These are phyloP conservation scores for Triangularia verruculosa DNA, from an alignment of 2,329 filamentous ascomycete species.

Conservation along the genomic window DNA sequence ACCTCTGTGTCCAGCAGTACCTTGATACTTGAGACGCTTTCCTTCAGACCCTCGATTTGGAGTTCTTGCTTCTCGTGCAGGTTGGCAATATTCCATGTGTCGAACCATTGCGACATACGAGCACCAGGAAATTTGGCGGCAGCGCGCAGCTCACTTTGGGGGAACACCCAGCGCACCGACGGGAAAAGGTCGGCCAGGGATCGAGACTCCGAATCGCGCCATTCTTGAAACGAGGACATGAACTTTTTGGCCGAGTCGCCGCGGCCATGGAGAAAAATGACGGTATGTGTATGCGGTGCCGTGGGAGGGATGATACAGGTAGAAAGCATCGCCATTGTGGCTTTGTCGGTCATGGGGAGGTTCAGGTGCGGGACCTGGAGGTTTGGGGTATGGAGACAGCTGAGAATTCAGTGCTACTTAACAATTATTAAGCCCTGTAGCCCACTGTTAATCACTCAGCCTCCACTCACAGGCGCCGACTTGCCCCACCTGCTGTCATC, in stretches of 20 bases:
- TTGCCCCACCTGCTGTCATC: not conserved
- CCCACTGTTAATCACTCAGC: not conserved
- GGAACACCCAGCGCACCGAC: constrained; percentile 49
- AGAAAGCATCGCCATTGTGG: not conserved
- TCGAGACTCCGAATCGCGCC: constrained; percentile 30
- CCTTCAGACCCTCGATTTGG: constrained; percentile 40
- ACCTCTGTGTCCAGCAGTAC: constrained; percentile 37
- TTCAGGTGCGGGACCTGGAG: too few species aligned
- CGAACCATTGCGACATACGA: constrained; percentile 46
- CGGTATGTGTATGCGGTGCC: constrained; percentile 38
- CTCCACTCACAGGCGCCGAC: not conserved
- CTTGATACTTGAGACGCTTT: constrained; percentile 36
- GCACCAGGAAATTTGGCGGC: constrained; percentile 23
- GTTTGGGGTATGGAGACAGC: too few species aligned
- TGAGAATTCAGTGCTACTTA: too few species aligned
- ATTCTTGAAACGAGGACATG: constrained; percentile 31
- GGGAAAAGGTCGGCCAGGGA: constrained; percentile 42
- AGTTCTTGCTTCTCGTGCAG: constrained; percentile 41
- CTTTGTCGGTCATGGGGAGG: too few species aligned
- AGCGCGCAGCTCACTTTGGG: constrained; percentile 36
- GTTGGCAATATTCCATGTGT: constrained; percentile 42
- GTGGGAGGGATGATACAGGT: not conserved
- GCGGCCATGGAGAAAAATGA: constrained; percentile 45
- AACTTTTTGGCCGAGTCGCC: constrained; percentile 38
- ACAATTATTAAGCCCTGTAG: not conserved